A percentile compares a stretch with the other conserved stretches of the same genome.
Evolutionary conservation across 2,329 filamentous ascomycete species (phyloP).

Genomic region (Huntiella omanensis): DNA sequence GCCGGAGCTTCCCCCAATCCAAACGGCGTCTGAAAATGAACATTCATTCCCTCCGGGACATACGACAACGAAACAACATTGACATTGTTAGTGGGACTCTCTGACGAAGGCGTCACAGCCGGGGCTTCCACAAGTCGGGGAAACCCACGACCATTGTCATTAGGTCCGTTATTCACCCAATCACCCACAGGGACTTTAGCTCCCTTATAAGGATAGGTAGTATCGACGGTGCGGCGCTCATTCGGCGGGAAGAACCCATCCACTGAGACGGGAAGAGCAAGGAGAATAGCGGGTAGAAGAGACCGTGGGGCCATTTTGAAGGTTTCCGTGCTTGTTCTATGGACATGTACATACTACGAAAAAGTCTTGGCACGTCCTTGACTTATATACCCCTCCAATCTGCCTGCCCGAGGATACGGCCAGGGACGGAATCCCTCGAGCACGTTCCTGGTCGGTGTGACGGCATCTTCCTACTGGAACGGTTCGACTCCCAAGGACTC

Average conservation of each 20-base stretch:
- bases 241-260: background rate
- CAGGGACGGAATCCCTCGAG: no score
- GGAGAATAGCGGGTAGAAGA: background rate
- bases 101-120: slow-evolving; percentile 25
- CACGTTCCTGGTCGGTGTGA: no score
- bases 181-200: slow-evolving; percentile 29
- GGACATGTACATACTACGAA: no score
- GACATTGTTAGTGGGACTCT: slow-evolving; percentile 30
- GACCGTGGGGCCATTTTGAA: background rate
- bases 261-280: background rate
- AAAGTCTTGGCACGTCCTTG: no score
- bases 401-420: no score
- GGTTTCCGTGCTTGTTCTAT: background rate
- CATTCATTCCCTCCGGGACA: slow-evolving; percentile 28
- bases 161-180: slow-evolving; percentile 30
- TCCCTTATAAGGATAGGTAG: slow-evolving; percentile 27
- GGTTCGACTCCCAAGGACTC: no score
- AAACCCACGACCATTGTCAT: slow-evolving; percentile 33
- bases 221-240: slow-evolving; percentile 19
- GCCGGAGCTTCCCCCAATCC: slow-evolving; percentile 26
- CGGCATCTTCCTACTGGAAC: no score
- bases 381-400: no score
- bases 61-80: slow-evolving; percentile 32
- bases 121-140: slow-evolving; percentile 29
- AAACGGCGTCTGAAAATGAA: slow-evolving; percentile 35